phyloP scores from a whole-genome alignment of 2,329 filamentous ascomycete species.

The Trichophaea hybrida region DNA sequence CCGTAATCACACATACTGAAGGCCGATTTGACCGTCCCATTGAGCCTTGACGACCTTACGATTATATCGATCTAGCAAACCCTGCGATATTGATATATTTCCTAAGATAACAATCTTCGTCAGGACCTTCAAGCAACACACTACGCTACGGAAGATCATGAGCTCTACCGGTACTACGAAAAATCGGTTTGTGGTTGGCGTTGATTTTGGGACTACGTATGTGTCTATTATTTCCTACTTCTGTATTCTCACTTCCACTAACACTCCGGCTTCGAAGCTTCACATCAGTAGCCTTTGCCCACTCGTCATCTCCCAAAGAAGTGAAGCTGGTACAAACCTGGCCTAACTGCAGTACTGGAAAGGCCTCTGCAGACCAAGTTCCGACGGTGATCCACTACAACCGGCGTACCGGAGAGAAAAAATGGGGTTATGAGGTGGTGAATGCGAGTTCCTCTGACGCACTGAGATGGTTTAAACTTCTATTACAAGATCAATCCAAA shows the following conservation, averaged over 20 bases:
- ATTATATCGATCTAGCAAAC: no score
- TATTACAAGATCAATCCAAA: not conserved
- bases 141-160: no score
- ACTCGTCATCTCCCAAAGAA: not conserved
- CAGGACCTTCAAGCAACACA: no score
- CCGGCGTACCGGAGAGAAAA: not conserved
- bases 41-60: no score
- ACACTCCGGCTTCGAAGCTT: conserved; percentile 29
- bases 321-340: not conserved
- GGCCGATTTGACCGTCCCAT: no score
- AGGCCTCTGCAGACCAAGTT: not conserved
- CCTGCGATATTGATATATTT: no score
- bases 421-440: not conserved
- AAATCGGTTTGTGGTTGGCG: conserved; percentile 40
- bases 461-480: conserved; percentile 6
- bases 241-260: no score
- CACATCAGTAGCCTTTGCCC: not conserved
- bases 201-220: conserved; percentile 64
- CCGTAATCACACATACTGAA: no score
- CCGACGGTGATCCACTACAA: conserved; percentile 2
- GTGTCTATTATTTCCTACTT: no score
- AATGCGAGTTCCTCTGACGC: not conserved
- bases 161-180: not conserved
- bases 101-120: no score
- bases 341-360: not conserved